These are phyloP conservation scores for Cercospora berteroae DNA, from an alignment of 2,329 filamentous ascomycete species.

Conservation along the genomic window DNA sequence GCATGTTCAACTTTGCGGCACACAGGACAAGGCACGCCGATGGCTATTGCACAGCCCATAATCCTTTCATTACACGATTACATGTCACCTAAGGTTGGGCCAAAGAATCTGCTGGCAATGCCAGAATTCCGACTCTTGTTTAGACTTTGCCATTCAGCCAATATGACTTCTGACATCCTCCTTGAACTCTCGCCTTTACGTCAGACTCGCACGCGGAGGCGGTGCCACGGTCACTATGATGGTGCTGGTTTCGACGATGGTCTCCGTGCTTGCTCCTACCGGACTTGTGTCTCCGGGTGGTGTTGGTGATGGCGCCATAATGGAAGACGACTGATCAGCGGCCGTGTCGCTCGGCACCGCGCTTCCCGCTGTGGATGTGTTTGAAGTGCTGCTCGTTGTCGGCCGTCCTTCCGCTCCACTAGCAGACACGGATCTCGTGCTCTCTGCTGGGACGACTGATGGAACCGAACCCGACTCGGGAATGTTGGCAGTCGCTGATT, in stretches of 20 bases:
- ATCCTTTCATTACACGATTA: neutral
- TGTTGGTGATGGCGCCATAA: neutral
- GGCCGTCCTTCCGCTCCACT: constrained; percentile 22
- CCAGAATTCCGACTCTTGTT: neutral
- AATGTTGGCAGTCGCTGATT: constrained; percentile 16
- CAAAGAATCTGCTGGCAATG: neutral
- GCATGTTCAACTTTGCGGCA: neutral
- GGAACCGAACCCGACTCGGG: constrained; percentile 17
- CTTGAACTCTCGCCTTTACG: neutral
- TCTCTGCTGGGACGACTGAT: constrained; percentile 22
- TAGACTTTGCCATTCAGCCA: neutral
- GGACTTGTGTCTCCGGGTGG: neutral
- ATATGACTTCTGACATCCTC: neutral
- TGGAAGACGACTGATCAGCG: neutral
- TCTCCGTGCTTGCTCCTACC: neutral
- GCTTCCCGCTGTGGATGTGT: neutral
- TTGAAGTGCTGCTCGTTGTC: constrained; percentile 8
- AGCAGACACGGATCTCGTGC: constrained; percentile 22
- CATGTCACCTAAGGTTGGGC: neutral
- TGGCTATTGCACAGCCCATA: neutral
- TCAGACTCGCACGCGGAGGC: neutral
- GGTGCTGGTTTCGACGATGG: constrained; percentile 1
- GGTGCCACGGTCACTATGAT: neutral
- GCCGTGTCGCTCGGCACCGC: neutral
- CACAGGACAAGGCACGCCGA: neutral